Conservation (phyloP, 108 stramenopile genomes). For the Fistulifera solaris region DNA sequence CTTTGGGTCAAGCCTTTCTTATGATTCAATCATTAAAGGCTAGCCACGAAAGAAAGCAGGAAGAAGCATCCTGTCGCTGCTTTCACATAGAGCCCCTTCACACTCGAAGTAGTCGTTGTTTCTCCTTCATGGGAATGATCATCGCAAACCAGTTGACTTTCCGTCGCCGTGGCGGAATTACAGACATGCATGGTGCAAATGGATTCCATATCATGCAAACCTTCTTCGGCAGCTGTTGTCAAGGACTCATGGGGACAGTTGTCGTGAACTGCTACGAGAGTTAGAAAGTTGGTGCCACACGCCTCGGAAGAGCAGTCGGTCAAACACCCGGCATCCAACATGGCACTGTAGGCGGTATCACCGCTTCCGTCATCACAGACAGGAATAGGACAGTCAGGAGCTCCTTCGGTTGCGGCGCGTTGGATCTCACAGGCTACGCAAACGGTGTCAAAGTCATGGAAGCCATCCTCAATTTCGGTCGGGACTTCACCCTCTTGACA, state of each 20-base stretch:
- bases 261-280: conserved; percentile 9
- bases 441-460: conserved; percentile 18
- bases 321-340: conserved; percentile 12
- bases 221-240: conserved; percentile 10
- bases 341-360: conserved; percentile 17
- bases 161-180: neutral
- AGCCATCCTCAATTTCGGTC: conserved; percentile 19
- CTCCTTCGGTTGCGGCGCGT: conserved; percentile 11
- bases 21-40: too few relatives aligned
- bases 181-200: conserved; percentile 12
- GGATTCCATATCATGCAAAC: conserved; percentile 13
- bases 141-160: too few relatives aligned
- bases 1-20: too few relatives aligned
- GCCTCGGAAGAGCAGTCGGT: conserved; percentile 16
- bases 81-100: too few relatives aligned
- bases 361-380: conserved; percentile 12
- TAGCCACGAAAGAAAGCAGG: too few relatives aligned
- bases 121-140: too few relatives aligned
- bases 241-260: conserved; percentile 12
- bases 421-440: conserved; percentile 16
- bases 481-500: conserved; percentile 19
- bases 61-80: too few relatives aligned
- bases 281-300: conserved; percentile 13
- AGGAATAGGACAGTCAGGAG: conserved; percentile 12
- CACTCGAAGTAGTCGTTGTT: too few relatives aligned